Evolutionary conservation across 371 early-diverging fungal species (phyloP), one percentile per base, ranked within the genome.

Genomic region (Mortierella sp.): DNA sequence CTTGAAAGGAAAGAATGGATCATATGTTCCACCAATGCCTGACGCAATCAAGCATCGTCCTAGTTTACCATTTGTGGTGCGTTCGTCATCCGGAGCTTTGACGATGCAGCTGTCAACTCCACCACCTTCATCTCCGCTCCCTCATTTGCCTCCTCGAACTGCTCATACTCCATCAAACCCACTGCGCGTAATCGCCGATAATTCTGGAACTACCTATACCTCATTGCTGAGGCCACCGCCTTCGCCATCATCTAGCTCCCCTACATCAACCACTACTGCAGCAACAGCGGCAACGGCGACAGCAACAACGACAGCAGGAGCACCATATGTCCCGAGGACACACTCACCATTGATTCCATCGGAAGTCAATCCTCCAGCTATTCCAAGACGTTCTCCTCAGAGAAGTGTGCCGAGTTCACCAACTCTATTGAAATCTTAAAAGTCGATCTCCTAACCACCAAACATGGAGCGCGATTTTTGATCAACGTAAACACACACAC

Each of bases 341-440:
- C 4, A 16, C 7, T 16, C 59, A 41, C 4, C 38, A 41, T 60
- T 38, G 33, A 58, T 4, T 13, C 22, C 40, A 21, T 33, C 5
- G 21, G 9, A 36, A n/a, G n/a, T 3, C 9, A n/a, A 36, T 15
- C 73, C 73, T 7, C 73, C 73, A 3, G 58, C 63, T 4, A 62
- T 73, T 50, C 74, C 74, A 28, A 55, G 67, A 24, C 43, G 74
- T 47, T 73, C 74, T 1, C 67, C 68, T 11, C 68, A 68, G 16
- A 67, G 74, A 28, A 62, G 68, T 22, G 58, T 16, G 5, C 68
- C 74, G 7, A 13, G 19, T 9, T 73, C 74, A 1, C 74, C 74
- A 15, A 73, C 68, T 5, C 43, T 58, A 33, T n/a, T 73, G 32
- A 57, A 63, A 38, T 58, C 68, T 15, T 52, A 58, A 24, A 47